phyloP scores from a whole-genome alignment of 2,329 filamentous ascomycete genomes.

The Alternaria novae-zelandiae region DNA sequence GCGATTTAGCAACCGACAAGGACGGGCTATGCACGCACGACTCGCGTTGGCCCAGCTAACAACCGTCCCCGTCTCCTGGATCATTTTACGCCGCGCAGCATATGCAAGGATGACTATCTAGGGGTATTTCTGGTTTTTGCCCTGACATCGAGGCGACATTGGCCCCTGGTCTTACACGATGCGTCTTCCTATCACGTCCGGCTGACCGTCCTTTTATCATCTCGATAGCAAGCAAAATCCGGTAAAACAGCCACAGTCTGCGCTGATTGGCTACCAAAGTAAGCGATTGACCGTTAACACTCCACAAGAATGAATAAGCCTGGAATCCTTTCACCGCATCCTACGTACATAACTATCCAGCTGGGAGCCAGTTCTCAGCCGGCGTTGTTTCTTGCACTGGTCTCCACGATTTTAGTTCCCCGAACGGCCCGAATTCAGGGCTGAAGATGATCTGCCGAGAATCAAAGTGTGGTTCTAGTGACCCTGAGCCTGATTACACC shows the following conservation, averaged over 20 bases:
- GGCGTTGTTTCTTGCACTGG: neutral
- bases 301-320: conserved; percentile 12
- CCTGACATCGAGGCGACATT: conserved; percentile 5
- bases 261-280: conserved; percentile 10
- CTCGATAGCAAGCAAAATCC: neutral
- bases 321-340: conserved; percentile 7
- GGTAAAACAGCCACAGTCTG: conserved; percentile 10
- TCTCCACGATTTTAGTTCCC: neutral
- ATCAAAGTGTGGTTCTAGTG: conserved; percentile 6
- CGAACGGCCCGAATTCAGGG: conserved; percentile 1
- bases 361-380: neutral
- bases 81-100: neutral
- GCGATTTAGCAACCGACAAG: neutral
- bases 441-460: conserved; percentile 11
- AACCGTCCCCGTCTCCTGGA: neutral
- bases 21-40: neutral
- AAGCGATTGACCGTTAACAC: conserved; percentile 18
- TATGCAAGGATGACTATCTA: neutral
- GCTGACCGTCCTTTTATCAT: conserved; percentile 13
- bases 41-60: neutral
- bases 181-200: conserved; percentile 7
- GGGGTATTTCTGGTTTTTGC: conserved; percentile 1
- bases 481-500: conserved; percentile 15
- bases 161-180: neutral
- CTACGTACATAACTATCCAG: neutral